Conservation (phyloP, 208 protist species). For the Trypanosoma vivax region DNA sequence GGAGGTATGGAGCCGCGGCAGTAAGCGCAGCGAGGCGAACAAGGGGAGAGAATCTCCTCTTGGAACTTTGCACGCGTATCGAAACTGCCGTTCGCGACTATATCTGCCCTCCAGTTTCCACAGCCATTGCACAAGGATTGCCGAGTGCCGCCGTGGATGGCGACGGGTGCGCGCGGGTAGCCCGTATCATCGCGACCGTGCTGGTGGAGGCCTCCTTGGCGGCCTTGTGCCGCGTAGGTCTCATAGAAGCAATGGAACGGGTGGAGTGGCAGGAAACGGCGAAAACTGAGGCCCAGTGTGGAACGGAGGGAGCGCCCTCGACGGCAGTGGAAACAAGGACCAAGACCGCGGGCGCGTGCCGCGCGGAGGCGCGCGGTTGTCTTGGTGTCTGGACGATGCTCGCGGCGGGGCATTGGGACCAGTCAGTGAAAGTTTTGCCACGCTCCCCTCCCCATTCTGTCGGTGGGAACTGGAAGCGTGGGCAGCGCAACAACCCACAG, state of each 20-base stretch:
- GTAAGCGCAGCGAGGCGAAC: neutral
- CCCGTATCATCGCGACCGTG: conserved; percentile 15
- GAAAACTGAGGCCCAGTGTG: neutral
- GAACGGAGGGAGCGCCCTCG: neutral
- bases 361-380: conserved; percentile 15
- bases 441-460: neutral
- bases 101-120: neutral
- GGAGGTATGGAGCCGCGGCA: conserved; percentile 1
- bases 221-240: conserved; percentile 34
- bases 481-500: neutral
- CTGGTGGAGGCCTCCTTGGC: conserved; percentile 41
- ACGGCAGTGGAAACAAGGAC: neutral
- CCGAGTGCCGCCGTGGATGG: neutral
- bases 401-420: neutral
- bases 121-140: no score
- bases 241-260: conserved; percentile 22
- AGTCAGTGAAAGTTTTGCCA: neutral
- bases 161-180: neutral
- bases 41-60: conserved; percentile 1
- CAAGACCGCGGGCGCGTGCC: conserved; percentile 17
- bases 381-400: conserved; percentile 25
- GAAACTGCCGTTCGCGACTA: conserved; percentile 10
- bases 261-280: conserved; percentile 17
- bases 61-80: conserved; percentile 4
- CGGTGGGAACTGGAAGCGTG: neutral